Evolutionary conservation across 2,329 filamentous ascomycete species (phyloP), one percentile per base, ranked within the genome.

Genomic region (Diaporthe nobilis): DNA sequence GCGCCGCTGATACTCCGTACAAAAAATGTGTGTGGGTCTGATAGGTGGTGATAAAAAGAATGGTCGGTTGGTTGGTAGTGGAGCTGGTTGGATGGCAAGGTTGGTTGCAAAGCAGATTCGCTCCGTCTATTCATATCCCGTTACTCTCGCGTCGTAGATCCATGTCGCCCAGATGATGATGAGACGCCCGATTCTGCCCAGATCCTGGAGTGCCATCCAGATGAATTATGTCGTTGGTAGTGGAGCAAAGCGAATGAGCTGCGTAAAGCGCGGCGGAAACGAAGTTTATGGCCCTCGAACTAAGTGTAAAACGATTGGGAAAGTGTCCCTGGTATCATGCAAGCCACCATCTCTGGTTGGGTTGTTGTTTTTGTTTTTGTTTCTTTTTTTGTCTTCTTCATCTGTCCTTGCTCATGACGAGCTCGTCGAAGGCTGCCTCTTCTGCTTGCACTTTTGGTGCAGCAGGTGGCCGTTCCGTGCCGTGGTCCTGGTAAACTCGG

Each of bases 401-500:
- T 51, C 25, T 28, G 37, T 28, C 12, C 7, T 39, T 15, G 47
- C 53, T 61, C 53, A 72, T 75, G 77, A 81, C 37, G 79, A 80
- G 72, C 76, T 86, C 78, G 85, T 87, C 78, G 90, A 87, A 80
- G 91, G 87, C 82, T 91, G 92, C 88, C 76, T 75, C 70, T 77
- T 77, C 28, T 74, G 75, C 76, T 98, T 98, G 88, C 96, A 98
- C 85, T 98, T 98, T 82, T 98, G 95, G 84, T 98, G 95, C 73
- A 91, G 84, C 79, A 93, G 81, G 82, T 98, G 96, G 17, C 96
- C 96, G 82, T 98, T 98, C 77, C 95, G 90, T 60, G 96, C 96
- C 31, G 90, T 92, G 8, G 96, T 98, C 79, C 96, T 90, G 17
- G 96, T 98, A 81, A 98, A 98, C 81, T 98, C 95, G 15, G 95